Conservation (phyloP, 805 yeast species). For the Candida hungchunana region DNA sequence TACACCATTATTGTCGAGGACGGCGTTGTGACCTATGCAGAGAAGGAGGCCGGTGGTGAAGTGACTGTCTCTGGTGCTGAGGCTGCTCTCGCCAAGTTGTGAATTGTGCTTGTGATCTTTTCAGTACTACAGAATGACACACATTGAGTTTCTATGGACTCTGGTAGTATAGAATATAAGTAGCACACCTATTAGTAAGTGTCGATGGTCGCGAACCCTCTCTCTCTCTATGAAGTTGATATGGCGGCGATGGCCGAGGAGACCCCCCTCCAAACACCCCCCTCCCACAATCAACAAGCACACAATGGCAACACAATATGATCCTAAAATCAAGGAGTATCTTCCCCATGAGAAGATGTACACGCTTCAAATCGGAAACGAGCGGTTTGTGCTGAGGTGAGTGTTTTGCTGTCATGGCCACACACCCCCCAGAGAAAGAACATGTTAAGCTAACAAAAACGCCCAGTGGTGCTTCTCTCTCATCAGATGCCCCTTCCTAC, state of each 20-base stretch:
- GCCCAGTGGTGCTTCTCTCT: constrained; percentile 81
- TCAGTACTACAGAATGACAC: too few relatives aligned
- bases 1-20: constrained; percentile 67
- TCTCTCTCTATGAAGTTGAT: too few relatives aligned
- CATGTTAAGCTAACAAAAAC: neutral
- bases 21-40: constrained; percentile 48
- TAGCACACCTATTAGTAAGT: too few relatives aligned
- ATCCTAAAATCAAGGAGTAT: constrained; percentile 44
- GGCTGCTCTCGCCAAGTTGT: constrained; percentile 27
- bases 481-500: constrained; percentile 84
- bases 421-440: neutral
- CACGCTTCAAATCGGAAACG: constrained; percentile 65
- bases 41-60: constrained; percentile 27
- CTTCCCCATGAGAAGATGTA: constrained; percentile 70
- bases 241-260: too few relatives aligned
- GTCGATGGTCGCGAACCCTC: too few relatives aligned
- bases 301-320: constrained; percentile 10
- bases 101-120: neutral
- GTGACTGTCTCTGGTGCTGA: constrained; percentile 28
- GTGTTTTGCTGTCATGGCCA: neutral
- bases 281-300: neutral
- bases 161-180: too few relatives aligned
- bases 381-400: constrained; percentile 43
- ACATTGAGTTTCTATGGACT: too few relatives aligned
- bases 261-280: too few relatives aligned